These are phyloP conservation scores for Picocystis sp. DNA, from an alignment of 163 green algal species.

Conservation along the genomic window DNA sequence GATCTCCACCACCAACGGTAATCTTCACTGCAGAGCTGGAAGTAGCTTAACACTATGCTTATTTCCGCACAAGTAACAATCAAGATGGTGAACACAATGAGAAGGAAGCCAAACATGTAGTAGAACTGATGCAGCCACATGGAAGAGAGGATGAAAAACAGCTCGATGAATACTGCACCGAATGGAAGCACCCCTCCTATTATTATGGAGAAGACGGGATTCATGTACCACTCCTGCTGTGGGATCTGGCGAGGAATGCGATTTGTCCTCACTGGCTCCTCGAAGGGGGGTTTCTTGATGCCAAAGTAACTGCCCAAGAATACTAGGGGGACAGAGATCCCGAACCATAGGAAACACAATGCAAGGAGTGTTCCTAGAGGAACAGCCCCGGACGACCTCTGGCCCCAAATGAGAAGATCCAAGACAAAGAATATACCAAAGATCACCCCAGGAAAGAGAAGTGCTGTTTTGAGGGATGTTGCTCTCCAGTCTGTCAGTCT, in stretches of 20 bases:
- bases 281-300: constrained; percentile 69
- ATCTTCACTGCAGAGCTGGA: constrained; percentile 77
- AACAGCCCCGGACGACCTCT: constrained; percentile 74
- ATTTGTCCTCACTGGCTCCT: constrained; percentile 93
- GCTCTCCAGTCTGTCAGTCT: constrained; percentile 78
- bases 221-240: constrained; percentile 88
- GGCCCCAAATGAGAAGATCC: constrained; percentile 79
- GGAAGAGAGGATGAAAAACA: constrained; percentile 98
- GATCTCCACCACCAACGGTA: constrained; percentile 88
- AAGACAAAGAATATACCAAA: constrained; percentile 76
- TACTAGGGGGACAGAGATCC: constrained; percentile 83
- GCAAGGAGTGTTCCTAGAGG: constrained; percentile 88
- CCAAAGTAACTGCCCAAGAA: constrained; percentile 89
- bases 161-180: constrained; percentile 96
- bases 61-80: constrained; percentile 95
- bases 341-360: constrained; percentile 93
- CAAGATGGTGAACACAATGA: constrained; percentile 89
- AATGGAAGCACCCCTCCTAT: constrained; percentile 92
- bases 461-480: constrained; percentile 73
- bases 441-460: constrained; percentile 77
- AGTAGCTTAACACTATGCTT: constrained; percentile 96
- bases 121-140: constrained; percentile 98
- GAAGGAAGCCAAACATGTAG: constrained; percentile 98
- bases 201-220: constrained; percentile 66
- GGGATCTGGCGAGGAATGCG: constrained; percentile 78